These are phyloP conservation scores for Phytophthora pluvialis DNA, from an alignment of 352 stramenopile species.

Conservation along the genomic window DNA sequence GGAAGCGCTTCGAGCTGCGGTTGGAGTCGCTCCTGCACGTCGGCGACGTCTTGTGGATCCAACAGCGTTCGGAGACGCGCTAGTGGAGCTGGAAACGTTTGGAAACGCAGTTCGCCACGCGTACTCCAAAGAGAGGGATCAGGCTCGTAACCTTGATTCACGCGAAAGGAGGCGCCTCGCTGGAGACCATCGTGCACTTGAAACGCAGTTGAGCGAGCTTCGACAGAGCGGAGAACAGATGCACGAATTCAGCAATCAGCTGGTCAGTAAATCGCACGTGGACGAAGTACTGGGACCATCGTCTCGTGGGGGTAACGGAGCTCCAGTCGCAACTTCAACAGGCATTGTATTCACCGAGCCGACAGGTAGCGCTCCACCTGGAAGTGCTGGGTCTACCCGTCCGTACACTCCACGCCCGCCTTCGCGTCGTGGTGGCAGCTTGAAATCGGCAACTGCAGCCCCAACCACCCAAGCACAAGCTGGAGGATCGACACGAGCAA, in stretches of 20 bases:
- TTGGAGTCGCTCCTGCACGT: slow-evolving; percentile 37
- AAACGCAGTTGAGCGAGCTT: slow-evolving; percentile 49
- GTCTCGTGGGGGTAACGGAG: not conserved
- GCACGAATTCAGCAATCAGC: slow-evolving; percentile 72
- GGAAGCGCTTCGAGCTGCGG: slow-evolving; percentile 51
- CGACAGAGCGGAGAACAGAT: slow-evolving; percentile 42
- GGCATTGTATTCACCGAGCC: not conserved
- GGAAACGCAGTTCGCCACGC: slow-evolving; percentile 53
- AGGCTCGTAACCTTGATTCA: slow-evolving; percentile 39
- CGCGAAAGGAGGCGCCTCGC: slow-evolving; percentile 40
- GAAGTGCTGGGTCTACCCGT: slow-evolving; percentile 18
- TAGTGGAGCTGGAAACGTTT: slow-evolving; percentile 65
- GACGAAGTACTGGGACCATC: slow-evolving; percentile 33
- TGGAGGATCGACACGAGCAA: slow-evolving; percentile 1
- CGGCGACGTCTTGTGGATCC: slow-evolving; percentile 55
- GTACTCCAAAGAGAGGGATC: slow-evolving; percentile 54
- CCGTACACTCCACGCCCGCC: slow-evolving; percentile 28
- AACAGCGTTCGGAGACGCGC: slow-evolving; percentile 52
- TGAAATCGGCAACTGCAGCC: not conserved
- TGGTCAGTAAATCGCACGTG: slow-evolving; percentile 63
- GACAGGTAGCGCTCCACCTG: not conserved
- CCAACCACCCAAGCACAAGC: not conserved
- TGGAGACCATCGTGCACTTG: slow-evolving; percentile 45
- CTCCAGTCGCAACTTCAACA: not conserved
- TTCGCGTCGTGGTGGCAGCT: slow-evolving; percentile 10